A percentile compares a stretch with the other conserved stretches of the same genome.
Conservation (phyloP, 305 asterid genomes). For the Fraxinus angustifolia region DNA sequence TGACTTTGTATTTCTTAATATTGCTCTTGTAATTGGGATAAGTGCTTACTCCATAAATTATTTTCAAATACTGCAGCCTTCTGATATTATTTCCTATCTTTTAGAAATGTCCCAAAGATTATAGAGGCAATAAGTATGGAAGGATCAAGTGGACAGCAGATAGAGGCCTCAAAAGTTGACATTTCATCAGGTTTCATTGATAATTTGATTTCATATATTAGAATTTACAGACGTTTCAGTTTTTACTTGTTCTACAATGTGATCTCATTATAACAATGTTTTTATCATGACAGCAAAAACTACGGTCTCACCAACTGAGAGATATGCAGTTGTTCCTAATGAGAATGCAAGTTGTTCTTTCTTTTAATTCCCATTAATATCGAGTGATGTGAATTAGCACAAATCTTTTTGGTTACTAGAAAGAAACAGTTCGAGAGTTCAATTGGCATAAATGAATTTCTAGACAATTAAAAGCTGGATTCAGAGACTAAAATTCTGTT, state of each 20-base stretch:
- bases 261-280: not conserved
- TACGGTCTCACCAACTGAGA: slow-evolving; percentile 77
- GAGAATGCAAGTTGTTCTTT: slow-evolving; percentile 52
- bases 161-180: slow-evolving; percentile 67
- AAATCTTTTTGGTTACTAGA: not conserved
- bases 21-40: not conserved
- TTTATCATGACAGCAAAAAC: slow-evolving; percentile 30
- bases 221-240: not conserved
- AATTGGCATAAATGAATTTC: not conserved
- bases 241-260: not conserved
- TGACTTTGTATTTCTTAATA: not conserved
- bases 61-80: not conserved
- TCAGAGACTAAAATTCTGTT: not conserved
- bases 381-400: not conserved
- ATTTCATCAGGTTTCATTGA: slow-evolving; percentile 57
- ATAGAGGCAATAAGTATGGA: slow-evolving; percentile 70
- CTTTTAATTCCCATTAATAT: not conserved
- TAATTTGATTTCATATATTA: not conserved
- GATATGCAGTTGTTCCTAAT: slow-evolving; percentile 90
- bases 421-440: not conserved
- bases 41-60: not conserved
- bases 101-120: slow-evolving; percentile 79
- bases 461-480: not conserved
- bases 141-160: slow-evolving; percentile 76
- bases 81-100: slow-evolving; percentile 10